Evolutionary conservation across 1,139 yeast species (phyloP).

Genomic region (Candida tropicalis): DNA sequence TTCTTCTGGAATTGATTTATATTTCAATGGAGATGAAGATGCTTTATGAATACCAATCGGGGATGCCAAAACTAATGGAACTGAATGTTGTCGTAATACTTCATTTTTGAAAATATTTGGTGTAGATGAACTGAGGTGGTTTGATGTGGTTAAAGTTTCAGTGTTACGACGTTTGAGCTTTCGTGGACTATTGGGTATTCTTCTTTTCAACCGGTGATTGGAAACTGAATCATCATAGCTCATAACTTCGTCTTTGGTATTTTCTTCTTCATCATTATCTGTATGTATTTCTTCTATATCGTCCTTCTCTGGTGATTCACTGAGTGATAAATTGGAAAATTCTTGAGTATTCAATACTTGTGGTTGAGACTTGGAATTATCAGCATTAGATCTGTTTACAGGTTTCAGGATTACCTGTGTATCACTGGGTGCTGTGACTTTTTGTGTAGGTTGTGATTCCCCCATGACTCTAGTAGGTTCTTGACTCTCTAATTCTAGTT

Average conservation of each 20-base stretch:
- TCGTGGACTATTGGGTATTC: constrained; percentile 7
- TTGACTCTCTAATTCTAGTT: neutral
- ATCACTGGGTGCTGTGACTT: neutral
- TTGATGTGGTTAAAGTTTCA: neutral
- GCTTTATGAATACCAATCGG: constrained; percentile 12
- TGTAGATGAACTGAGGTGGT: constrained; percentile 2
- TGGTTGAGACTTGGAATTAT: constrained; percentile 15
- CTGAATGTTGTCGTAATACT: constrained; percentile 12
- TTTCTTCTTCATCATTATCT: constrained; percentile 13
- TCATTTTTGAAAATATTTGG: constrained; percentile 8
- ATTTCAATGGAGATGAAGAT: constrained; percentile 13
- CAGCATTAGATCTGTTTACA: neutral
- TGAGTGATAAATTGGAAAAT: constrained; percentile 9
- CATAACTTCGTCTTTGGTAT: constrained; percentile 16
- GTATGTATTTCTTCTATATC: constrained; percentile 14
- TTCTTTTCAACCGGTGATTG: constrained; percentile 13
- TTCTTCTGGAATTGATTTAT: neutral
- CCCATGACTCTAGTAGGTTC: neutral
- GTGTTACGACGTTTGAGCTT: constrained; percentile 10
- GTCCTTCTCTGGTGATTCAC: constrained; percentile 4
- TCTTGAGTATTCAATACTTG: constrained; percentile 26
- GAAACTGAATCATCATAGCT: constrained; percentile 19
- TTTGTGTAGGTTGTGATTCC: constrained; percentile 3
- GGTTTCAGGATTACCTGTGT: neutral
- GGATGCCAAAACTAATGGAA: constrained; percentile 18